Conservation (phyloP, 257 asterid species). For the Lavandula angustifolia region DNA sequence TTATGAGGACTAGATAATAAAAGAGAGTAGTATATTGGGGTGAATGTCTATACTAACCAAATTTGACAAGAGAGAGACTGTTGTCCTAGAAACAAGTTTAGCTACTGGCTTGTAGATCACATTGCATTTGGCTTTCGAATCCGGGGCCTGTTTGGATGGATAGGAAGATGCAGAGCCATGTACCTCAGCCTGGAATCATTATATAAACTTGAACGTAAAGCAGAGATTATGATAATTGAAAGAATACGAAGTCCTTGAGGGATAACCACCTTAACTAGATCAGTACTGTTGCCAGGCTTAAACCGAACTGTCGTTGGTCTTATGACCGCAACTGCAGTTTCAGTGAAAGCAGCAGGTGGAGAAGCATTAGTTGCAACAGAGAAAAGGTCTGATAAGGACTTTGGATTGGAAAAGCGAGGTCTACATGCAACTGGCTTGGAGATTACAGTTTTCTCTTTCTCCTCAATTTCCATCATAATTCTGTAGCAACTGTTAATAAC, state of each 20-base stretch:
- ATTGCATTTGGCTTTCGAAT: conserved; percentile 38
- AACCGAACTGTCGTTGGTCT: conserved; percentile 68
- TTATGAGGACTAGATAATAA: not conserved
- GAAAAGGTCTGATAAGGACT: conserved; percentile 54
- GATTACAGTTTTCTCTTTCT: conserved; percentile 52
- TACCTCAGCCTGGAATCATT: conserved; percentile 44
- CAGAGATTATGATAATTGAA: not conserved
- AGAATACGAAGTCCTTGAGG: not conserved
- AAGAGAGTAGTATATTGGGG: conserved; percentile 1
- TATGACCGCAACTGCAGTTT: conserved; percentile 47
- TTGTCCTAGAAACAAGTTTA: conserved; percentile 60
- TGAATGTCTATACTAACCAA: conserved; percentile 50
- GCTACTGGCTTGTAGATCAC: conserved; percentile 75
- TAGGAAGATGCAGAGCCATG: conserved; percentile 36
- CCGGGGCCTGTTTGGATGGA: conserved; percentile 37
- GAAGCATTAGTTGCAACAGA: conserved; percentile 51
- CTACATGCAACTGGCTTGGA: conserved; percentile 85
- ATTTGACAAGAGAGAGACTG: conserved; percentile 64
- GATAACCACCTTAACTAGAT: conserved; percentile 29
- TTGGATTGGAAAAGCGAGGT: conserved; percentile 53
- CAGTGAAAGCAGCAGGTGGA: conserved; percentile 38
- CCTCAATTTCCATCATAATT: conserved; percentile 50
- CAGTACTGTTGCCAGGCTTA: conserved; percentile 38
- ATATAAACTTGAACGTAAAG: conserved; percentile 10
- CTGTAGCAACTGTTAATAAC: conserved; percentile 7